Base-by-base conservation (phyloP, 164 flowering plant species). In the Berberis thunbergii region DNA sequence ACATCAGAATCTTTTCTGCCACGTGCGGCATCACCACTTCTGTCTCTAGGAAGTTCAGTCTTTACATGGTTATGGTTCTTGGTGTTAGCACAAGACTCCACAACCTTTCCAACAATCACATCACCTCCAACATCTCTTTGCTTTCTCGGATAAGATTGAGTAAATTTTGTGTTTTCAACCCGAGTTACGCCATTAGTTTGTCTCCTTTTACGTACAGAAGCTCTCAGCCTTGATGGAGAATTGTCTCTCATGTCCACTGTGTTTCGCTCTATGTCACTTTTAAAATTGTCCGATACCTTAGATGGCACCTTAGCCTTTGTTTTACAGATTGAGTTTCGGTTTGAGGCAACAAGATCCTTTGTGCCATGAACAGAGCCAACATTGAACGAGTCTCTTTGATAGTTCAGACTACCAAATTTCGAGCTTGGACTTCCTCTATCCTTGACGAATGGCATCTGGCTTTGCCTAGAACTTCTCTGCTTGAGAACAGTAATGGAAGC, bases 261-360 rank as follows among this genome's bases (percentile, higher is more conserved):
- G 68, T 68, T 75, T 64, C 71, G 76, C 42, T 79, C 79, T 38
- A n/a, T 44, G 7, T 67, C 72, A 59, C 64, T 54, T 52, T 64
- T 68, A 42, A 60, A 63, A 64, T 50, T 66, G 12, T 81, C 83
- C 9, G 3, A 10, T 41, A 61, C 70, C 65, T 68, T 82, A 43
- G 65, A 53, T 41, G 79, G 73, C 62, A 68, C 50, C 62, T 77
- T 76, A 0, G 60, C 61, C 41, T 74, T 68, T 45, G 72, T 57
- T 4, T 54, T 67, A 43, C 73, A 64, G 54, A 57, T 75, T 55
- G 74, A 40, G 64, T 67, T 83, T 65, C 74, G 72, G 59, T 76
- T 81, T 57, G 72, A 58, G 9, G 81, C 73, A 60, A 80, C 77
- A 67, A 69, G 77, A 64, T 83, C 84, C 69, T 77, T 91, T 45